A percentile compares a stretch with the other conserved stretches of the same genome.
Conservation (phyloP, 75 land plant genomes). For the Pinus taeda region DNA sequence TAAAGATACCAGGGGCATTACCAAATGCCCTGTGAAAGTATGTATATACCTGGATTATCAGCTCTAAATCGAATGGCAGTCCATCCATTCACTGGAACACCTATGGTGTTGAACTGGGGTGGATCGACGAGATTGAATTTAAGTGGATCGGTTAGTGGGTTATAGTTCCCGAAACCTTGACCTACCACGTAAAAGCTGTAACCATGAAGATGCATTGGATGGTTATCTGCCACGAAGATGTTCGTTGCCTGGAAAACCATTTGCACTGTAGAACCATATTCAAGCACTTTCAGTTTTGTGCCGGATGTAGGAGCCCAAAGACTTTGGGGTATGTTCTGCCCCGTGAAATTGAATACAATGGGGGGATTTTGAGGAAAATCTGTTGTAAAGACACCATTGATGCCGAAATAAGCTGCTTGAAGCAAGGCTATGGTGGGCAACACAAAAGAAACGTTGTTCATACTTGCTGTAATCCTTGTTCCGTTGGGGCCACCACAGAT, state of each 20-base stretch:
- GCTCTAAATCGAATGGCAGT: conserved; percentile 69
- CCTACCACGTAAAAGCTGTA: conserved; percentile 81
- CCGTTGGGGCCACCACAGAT: conserved; percentile 56
- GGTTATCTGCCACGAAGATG: conserved; percentile 59
- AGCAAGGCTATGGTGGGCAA: conserved; percentile 53
- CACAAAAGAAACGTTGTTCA: conserved; percentile 81
- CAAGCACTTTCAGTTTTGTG: conserved; percentile 52
- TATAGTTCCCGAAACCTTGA: conserved; percentile 73
- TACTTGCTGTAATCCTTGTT: conserved; percentile 58
- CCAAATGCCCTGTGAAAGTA: too few relatives aligned
- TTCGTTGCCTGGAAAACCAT: conserved; percentile 70
- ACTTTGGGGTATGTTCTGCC: conserved; percentile 31
- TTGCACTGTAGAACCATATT: conserved; percentile 65
- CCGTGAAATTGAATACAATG: conserved; percentile 63
- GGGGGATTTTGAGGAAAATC: conserved; percentile 67
- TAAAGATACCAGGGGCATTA: too few relatives aligned
- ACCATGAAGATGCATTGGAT: conserved; percentile 94
- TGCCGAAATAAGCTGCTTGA: conserved; percentile 37
- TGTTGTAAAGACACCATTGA: conserved; percentile 45
- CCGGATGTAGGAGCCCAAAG: conserved; percentile 45
- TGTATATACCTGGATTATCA: conserved; percentile 56
- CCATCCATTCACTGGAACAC: conserved; percentile 62
- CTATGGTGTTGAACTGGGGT: conserved; percentile 60
- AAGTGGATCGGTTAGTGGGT: conserved; percentile 43
- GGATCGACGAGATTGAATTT: conserved; percentile 72